Evolutionary conservation across 768 basidiomycete genomes (phyloP).

Genomic region (Hygrocybe coccinea): DNA sequence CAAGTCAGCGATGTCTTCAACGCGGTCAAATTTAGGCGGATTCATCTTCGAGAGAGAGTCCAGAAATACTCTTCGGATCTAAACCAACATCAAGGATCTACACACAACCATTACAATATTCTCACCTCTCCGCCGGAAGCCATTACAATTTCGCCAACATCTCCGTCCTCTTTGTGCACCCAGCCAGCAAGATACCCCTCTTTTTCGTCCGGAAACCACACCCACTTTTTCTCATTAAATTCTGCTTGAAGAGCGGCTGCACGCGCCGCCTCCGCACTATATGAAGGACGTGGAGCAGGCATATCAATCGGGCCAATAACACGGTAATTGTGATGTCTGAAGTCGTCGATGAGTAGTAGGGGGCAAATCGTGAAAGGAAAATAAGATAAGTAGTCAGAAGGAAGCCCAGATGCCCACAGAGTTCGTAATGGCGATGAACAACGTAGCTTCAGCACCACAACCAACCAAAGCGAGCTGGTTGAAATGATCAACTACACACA

Average conservation of each 20-base stretch:
- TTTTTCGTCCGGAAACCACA: conserved; percentile 91
- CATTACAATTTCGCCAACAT: conserved; percentile 79
- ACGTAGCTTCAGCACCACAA: too few species aligned
- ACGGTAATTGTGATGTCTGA: too few species aligned
- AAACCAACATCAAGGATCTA: not conserved
- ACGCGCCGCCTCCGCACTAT: conserved; percentile 67
- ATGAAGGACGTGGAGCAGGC: conserved; percentile 47
- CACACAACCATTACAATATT: conserved; percentile 22
- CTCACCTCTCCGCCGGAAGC: conserved; percentile 78
- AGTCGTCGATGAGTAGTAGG: too few species aligned
- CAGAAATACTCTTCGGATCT: conserved; percentile 69
- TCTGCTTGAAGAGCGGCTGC: conserved; percentile 90
- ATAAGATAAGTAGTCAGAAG: too few species aligned
- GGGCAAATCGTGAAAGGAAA: too few species aligned
- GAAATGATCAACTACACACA: too few species aligned
- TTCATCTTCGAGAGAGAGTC: conserved; percentile 93
- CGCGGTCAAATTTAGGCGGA: conserved; percentile 96
- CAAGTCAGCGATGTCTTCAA: conserved; percentile 96
- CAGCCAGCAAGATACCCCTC: conserved; percentile 94
- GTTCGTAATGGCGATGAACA: too few species aligned
- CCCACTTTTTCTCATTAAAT: conserved; percentile 98
- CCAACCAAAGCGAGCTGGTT: too few species aligned
- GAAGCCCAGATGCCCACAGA: too few species aligned
- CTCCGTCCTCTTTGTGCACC: conserved; percentile 84
- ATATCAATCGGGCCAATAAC: conserved; percentile 25